Percentiles rank a stretch among this genome's conserved stretches.
These are phyloP conservation scores for Beta macrorhiza DNA, from an alignment of 179 eudicot genomes.

Conservation along the genomic window DNA sequence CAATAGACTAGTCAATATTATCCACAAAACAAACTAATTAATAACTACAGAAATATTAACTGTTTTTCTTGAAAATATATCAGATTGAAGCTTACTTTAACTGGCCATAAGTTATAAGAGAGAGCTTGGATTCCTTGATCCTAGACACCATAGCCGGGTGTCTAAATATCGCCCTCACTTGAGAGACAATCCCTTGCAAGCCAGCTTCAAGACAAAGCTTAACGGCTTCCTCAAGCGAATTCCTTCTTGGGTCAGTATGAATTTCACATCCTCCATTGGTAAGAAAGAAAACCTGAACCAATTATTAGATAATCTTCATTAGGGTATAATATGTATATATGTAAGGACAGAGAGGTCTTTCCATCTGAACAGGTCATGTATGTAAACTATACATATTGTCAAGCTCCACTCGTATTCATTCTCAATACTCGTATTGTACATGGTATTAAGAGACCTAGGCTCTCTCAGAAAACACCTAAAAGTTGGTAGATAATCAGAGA, in stretches of 20 bases:
- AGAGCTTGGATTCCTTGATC: slow-evolving; percentile 45
- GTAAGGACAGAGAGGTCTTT: too few species aligned
- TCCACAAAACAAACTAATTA: too few species aligned
- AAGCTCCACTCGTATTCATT: too few species aligned
- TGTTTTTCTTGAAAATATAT: too few species aligned
- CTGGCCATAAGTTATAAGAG: slow-evolving; percentile 47
- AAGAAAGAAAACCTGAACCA: slow-evolving; percentile 46
- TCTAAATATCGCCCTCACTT: slow-evolving; percentile 43
- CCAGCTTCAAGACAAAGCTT: slow-evolving; percentile 39
- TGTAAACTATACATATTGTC: too few species aligned
- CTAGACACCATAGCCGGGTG: slow-evolving; percentile 37
- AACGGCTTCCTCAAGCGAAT: slow-evolving; percentile 49
- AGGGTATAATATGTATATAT: too few species aligned
- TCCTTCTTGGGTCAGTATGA: slow-evolving; percentile 41
- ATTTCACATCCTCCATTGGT: slow-evolving; percentile 53
- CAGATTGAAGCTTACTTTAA: slow-evolving; percentile 36
- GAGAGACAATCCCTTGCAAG: slow-evolving; percentile 49
- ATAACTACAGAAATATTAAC: too few species aligned
- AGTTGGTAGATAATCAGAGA: too few species aligned
- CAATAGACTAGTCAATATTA: neutral
- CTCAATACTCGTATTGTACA: too few species aligned
- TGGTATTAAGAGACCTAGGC: too few species aligned
- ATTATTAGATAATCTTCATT: neutral
- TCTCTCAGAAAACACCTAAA: too few species aligned
- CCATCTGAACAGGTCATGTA: too few species aligned